A percentile compares a stretch with the other conserved stretches of the same genome.
These are phyloP conservation scores for Geotrichum phurueaensis DNA, from an alignment of 1,139 yeast genomes.

Conservation along the genomic window DNA sequence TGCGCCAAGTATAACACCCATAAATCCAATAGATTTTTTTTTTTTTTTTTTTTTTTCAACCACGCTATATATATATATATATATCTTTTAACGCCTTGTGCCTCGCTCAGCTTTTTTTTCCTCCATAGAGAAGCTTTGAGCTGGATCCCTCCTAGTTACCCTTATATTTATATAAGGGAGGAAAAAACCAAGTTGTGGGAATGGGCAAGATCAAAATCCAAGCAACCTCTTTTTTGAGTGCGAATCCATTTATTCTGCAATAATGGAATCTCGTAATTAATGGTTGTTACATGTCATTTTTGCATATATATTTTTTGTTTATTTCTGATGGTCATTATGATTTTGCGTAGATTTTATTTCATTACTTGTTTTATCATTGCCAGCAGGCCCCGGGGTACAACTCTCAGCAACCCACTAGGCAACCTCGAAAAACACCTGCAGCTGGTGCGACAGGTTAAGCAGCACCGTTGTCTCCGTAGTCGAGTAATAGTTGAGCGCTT, in stretches of 20 bases:
- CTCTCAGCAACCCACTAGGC: not conserved
- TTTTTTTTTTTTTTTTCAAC: not conserved
- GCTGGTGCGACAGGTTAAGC: slow-evolving; percentile 47
- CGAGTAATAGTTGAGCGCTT: slow-evolving; percentile 52
- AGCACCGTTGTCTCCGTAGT: slow-evolving; percentile 59
- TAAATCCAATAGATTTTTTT: not conserved
- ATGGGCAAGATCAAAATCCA: not conserved
- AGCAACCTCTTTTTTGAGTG: not conserved
- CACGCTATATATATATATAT: not conserved
- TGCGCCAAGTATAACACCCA: not conserved
- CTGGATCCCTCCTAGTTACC: not conserved
- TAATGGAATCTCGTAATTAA: not conserved
- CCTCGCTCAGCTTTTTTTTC: not conserved
- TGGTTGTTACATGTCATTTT: not conserved
- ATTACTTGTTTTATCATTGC: not conserved
- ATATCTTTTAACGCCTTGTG: not conserved
- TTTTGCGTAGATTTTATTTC: not conserved
- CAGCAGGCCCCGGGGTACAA: too few relatives aligned
- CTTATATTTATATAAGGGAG: not conserved
- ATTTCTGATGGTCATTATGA: not conserved
- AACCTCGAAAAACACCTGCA: slow-evolving; percentile 36
- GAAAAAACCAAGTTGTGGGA: not conserved
- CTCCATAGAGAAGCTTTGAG: not conserved
- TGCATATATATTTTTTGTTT: not conserved
- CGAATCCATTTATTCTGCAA: not conserved